phyloP scores from a whole-genome alignment of 352 stramenopile species.

The Globisporangium yorkense region DNA sequence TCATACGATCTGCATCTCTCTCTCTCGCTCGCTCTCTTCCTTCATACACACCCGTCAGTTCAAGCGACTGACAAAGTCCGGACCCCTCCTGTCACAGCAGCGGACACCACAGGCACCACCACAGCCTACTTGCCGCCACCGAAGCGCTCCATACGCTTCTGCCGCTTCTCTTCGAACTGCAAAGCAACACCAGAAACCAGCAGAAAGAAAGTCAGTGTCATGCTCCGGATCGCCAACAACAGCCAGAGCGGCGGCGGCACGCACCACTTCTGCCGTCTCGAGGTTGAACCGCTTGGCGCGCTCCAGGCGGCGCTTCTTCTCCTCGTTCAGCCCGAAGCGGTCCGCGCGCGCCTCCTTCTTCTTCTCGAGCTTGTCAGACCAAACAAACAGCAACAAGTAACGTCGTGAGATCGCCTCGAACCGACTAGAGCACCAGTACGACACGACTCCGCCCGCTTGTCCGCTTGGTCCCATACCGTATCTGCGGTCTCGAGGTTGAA shows the following conservation, averaged over 20 bases:
- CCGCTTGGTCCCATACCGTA: neutral
- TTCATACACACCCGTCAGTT: too few species aligned
- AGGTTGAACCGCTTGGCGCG: conserved; percentile 2
- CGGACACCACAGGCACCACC: too few species aligned
- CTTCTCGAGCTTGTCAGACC: conserved; percentile 46
- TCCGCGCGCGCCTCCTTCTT: conserved; percentile 78
- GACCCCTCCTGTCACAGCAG: too few species aligned
- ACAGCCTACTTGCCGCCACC: neutral
- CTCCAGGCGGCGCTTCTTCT: conserved; percentile 33
- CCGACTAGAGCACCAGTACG: too few species aligned
- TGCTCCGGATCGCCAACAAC: neutral
- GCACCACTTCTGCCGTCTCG: conserved; percentile 47
- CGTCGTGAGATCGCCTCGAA: too few species aligned
- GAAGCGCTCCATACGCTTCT: conserved; percentile 72
- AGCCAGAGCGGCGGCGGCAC: neutral
- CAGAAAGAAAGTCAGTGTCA: neutral
- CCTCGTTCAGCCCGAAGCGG: conserved; percentile 77
- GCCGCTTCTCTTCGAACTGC: conserved; percentile 71
- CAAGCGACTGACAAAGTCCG: too few species aligned
- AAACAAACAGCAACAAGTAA: too few species aligned
- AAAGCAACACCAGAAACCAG: conserved; percentile 1
- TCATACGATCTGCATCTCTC: too few species aligned
- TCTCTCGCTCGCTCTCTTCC: too few species aligned
- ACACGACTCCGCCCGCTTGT: too few species aligned
- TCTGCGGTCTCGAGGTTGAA: conserved; percentile 71